A percentile compares a stretch with the other conserved stretches of the same genome.
Evolutionary conservation across 2,329 filamentous ascomycete genomes (phyloP).

Genomic region (Endothia cerciana): DNA sequence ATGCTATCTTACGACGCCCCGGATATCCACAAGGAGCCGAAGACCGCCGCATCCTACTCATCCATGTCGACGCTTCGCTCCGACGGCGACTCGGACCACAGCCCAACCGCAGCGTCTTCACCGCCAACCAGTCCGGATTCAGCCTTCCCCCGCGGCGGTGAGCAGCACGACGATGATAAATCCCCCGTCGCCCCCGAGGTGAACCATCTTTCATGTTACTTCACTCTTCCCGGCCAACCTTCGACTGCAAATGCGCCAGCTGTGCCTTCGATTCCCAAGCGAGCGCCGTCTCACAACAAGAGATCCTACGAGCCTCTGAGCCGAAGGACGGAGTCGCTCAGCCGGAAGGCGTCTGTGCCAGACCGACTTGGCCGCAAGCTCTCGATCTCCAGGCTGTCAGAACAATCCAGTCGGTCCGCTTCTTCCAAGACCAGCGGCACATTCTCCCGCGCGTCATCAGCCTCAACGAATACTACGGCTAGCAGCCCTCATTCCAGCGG

Average conservation of each 20-base stretch:
- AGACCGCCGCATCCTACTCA: constrained; percentile 55
- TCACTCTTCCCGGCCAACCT: constrained; percentile 55
- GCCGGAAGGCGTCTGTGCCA: constrained; percentile 47
- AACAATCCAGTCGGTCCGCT: constrained; percentile 55
- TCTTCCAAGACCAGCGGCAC: constrained; percentile 61
- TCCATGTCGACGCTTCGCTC: constrained; percentile 60
- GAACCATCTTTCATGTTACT: constrained; percentile 71
- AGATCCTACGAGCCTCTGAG: constrained; percentile 74
- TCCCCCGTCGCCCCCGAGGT: constrained; percentile 60
- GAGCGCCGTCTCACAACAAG: constrained; percentile 88
- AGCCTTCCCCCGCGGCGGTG: constrained; percentile 45
- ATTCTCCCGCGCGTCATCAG: constrained; percentile 62
- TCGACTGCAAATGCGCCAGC: constrained; percentile 55
- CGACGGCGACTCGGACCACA: constrained; percentile 73
- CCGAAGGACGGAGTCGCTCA: constrained; percentile 53
- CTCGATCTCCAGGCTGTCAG: constrained; percentile 56
- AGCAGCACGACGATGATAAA: constrained; percentile 34
- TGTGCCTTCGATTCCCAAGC: constrained; percentile 63
- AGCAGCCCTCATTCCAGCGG: constrained; percentile 45
- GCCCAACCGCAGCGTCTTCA: constrained; percentile 59
- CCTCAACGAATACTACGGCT: constrained; percentile 56
- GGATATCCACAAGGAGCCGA: constrained; percentile 61
- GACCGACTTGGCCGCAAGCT: constrained; percentile 64
- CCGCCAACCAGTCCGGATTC: constrained; percentile 72
- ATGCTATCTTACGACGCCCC: constrained; percentile 95